phyloP scores from a whole-genome alignment of 305 asterid species.

The Salvia sclarea region DNA sequence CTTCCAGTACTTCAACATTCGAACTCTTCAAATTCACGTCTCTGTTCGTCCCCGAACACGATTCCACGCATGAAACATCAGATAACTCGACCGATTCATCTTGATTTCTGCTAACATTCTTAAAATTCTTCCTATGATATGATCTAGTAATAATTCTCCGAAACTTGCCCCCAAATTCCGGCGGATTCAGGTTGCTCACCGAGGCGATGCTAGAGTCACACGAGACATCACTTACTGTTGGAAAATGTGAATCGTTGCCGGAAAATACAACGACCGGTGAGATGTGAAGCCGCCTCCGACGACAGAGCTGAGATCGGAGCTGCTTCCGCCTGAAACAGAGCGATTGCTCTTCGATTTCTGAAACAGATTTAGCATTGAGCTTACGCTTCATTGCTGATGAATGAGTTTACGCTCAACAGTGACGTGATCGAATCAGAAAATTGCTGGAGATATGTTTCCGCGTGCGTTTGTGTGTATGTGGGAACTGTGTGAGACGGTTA shows the following conservation, averaged over 20 bases:
- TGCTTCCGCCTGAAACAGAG: conserved; percentile 51
- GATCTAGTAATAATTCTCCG: conserved; percentile 47
- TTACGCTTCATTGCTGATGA: conserved; percentile 53
- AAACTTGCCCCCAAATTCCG: conserved; percentile 31
- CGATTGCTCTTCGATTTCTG: conserved; percentile 33
- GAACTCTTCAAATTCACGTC: conserved; percentile 40
- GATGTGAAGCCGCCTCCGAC: conserved; percentile 56
- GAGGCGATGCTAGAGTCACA: conserved; percentile 54
- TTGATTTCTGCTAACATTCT: conserved; percentile 28
- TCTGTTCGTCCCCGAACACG: conserved; percentile 58
- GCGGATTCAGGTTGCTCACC: conserved; percentile 45
- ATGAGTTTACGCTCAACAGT: conserved; percentile 1
- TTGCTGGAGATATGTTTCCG: conserved; percentile 28
- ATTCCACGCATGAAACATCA: conserved; percentile 82
- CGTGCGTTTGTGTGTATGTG: conserved; percentile 28
- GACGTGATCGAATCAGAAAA: conserved; percentile 27
- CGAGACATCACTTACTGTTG: conserved; percentile 41
- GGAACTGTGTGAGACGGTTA: conserved; percentile 45
- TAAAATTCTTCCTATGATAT: conserved; percentile 39
- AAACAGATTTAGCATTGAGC: conserved; percentile 28
- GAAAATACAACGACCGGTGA: conserved; percentile 44
- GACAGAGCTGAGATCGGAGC: conserved; percentile 69
- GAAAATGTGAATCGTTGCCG: conserved; percentile 26
- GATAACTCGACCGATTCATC: conserved; percentile 50
- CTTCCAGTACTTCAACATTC: conserved; percentile 40